Conservation (phyloP, 2,329 filamentous ascomycete genomes). For the Pyricularia pennisetigena region DNA sequence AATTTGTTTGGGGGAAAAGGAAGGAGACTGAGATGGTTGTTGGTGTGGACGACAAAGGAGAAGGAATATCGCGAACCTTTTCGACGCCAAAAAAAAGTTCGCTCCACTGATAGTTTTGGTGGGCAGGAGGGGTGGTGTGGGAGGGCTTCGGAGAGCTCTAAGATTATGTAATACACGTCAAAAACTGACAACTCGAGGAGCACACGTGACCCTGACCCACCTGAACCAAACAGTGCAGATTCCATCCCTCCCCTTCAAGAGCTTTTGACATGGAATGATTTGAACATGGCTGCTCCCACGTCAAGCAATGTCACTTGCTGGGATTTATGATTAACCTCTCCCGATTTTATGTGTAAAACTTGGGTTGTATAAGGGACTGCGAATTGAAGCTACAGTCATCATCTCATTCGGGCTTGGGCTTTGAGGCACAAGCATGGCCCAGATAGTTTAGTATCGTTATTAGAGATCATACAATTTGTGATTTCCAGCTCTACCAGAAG, state of each 20-base stretch:
- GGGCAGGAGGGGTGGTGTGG: neutral
- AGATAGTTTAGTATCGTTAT: too few species aligned
- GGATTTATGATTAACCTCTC: neutral
- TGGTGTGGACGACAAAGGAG: constrained; percentile 13
- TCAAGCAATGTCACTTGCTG: neutral
- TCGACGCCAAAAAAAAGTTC: constrained; percentile 7
- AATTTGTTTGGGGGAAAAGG: neutral
- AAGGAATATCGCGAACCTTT: constrained; percentile 9
- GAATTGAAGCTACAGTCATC: neutral
- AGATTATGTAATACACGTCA: neutral
- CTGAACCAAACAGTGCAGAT: neutral
- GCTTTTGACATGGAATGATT: neutral
- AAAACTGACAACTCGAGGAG: constrained; percentile 3
- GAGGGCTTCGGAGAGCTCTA: neutral
- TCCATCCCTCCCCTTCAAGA: neutral
- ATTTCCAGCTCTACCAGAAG: neutral
- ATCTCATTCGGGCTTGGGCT: too few species aligned
- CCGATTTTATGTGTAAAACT: too few species aligned
- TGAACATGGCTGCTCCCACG: neutral
- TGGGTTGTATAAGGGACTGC: too few species aligned
- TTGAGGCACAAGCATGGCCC: too few species aligned
- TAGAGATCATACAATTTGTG: neutral
- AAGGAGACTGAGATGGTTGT: neutral
- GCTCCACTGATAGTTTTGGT: neutral
- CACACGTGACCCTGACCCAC: neutral